phyloP scores from a whole-genome alignment of 169 alveolate genomes.

The Eimeria maxima region DNA sequence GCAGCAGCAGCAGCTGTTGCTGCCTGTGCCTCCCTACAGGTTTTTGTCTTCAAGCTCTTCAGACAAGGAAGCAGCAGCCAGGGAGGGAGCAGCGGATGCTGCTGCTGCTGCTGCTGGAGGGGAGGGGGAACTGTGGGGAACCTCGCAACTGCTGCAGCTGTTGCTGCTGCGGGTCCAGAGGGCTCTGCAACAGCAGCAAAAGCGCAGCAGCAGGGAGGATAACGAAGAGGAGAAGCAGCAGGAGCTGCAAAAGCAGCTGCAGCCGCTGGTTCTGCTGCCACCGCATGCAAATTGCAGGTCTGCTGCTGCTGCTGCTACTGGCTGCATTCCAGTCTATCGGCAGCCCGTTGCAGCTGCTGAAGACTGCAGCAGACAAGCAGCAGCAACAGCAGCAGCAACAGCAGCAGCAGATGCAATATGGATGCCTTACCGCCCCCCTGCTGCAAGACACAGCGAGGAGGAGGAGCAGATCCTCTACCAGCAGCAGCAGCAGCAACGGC shows the following conservation, averaged over 20 bases:
- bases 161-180: not conserved
- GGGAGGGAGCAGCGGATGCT: not conserved
- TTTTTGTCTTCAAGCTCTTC: not conserved
- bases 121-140: not conserved
- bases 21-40: not conserved
- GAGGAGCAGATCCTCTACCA: not conserved
- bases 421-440: not conserved
- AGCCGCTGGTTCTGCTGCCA: slow-evolving; percentile 1
- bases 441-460: not conserved
- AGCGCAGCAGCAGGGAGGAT: not conserved
- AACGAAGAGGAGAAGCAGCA: not conserved
- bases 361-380: not conserved
- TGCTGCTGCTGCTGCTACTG: slow-evolving; percentile 25
- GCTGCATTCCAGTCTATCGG: not conserved
- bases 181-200: not conserved
- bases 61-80: not conserved
- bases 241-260: not conserved
- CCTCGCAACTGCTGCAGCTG: not conserved
- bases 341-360: slow-evolving; percentile 4
- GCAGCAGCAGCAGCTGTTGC: not conserved
- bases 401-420: not conserved
- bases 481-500: not conserved
- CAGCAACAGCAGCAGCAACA: not conserved
- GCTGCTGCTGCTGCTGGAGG: not conserved
- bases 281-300: not conserved